These are phyloP conservation scores for Helianthus annuus DNA, from an alignment of 129 eudicot genomes.

Conservation along the genomic window DNA sequence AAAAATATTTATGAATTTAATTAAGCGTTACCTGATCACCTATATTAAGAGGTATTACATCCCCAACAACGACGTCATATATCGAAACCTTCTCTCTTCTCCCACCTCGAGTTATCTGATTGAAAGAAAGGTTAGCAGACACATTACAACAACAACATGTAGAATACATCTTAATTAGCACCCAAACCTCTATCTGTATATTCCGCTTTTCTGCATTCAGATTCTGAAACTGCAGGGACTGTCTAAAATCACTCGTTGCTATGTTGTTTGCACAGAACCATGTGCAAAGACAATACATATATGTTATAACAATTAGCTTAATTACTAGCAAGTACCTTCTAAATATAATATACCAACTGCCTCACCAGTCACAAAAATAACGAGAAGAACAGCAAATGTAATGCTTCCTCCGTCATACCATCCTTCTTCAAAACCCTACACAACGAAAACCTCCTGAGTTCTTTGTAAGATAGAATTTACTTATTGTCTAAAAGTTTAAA, in stretches of 20 bases:
- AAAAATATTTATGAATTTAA: not conserved
- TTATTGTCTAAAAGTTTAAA: constrained; percentile 3
- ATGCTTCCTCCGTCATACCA: constrained; percentile 99
- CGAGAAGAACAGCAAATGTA: constrained; percentile 87
- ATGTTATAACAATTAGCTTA: constrained; percentile 6
- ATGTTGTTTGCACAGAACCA: constrained; percentile 4
- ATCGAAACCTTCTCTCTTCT: constrained; percentile 71
- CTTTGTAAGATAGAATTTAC: not conserved
- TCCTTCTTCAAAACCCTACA: constrained; percentile 73
- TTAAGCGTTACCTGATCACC: constrained; percentile 80
- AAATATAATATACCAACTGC: not conserved
- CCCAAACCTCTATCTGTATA: constrained; percentile 75
- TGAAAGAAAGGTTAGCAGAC: too few relatives aligned
- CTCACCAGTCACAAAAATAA: constrained; percentile 83
- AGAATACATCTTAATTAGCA: not conserved
- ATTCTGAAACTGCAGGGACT: constrained; percentile 94
- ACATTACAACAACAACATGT: too few relatives aligned
- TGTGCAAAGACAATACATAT: not conserved
- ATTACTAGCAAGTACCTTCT: not conserved
- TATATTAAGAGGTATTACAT: constrained; percentile 83
- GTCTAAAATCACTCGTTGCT: constrained; percentile 92
- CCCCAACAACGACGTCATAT: constrained; percentile 91
- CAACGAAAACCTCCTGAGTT: not conserved
- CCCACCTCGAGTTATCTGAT: constrained; percentile 50
- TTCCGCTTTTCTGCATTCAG: constrained; percentile 88